These are phyloP conservation scores for Odonthalia washingtoniensis DNA, from an alignment of 31 red algal species.

Conservation along the genomic window DNA sequence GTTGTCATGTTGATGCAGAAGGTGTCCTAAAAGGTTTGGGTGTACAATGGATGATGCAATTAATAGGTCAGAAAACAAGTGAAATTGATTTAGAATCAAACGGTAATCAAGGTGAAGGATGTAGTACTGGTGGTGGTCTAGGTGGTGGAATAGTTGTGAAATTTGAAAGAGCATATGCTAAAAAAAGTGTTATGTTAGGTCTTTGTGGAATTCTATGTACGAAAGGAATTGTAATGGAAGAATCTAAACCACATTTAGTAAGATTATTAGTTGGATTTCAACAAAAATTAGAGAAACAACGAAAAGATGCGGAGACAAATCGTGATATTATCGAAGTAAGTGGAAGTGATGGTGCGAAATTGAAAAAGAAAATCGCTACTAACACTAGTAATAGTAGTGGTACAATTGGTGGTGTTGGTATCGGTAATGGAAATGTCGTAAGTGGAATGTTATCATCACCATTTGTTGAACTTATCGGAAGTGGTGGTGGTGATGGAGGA, in stretches of 20 bases:
- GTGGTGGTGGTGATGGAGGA: not conserved
- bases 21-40: constrained; percentile 48
- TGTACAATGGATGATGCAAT: constrained; percentile 49
- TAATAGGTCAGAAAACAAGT: constrained; percentile 38
- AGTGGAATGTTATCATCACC: not conserved
- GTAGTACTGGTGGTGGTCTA: too few relatives aligned
- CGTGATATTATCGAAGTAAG: constrained; percentile 26
- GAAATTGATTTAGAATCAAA: constrained; percentile 54
- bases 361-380: too few relatives aligned
- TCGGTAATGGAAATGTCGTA: too few relatives aligned
- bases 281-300: constrained; percentile 59
- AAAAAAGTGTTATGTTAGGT: constrained; percentile 62
- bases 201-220: constrained; percentile 49
- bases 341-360: too few relatives aligned
- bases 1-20: constrained; percentile 56
- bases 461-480: constrained; percentile 2
- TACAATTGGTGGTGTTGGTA: too few relatives aligned
- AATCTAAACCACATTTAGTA: constrained; percentile 48
- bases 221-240: constrained; percentile 32
- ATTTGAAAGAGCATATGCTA: constrained; percentile 68
- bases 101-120: too few relatives aligned
- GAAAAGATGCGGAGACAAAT: constrained; percentile 28
- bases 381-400: too few relatives aligned
- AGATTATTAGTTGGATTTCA: constrained; percentile 38
- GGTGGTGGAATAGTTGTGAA: too few relatives aligned